These are phyloP conservation scores for Globisporangium polare DNA, from an alignment of 352 stramenopile genomes.

Conservation along the genomic window DNA sequence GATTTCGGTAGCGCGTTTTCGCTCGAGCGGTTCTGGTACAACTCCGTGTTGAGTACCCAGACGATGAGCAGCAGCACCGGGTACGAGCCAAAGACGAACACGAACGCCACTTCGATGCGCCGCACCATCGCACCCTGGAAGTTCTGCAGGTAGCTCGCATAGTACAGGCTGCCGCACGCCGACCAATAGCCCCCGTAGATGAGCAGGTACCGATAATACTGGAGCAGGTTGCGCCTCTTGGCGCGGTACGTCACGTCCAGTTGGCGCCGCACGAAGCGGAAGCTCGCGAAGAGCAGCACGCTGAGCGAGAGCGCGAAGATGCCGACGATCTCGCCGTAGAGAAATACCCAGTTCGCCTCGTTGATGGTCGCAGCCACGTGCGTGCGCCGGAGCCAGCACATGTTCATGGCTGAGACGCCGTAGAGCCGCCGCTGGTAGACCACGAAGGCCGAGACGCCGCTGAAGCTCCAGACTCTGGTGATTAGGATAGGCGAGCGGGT, in stretches of 20 bases:
- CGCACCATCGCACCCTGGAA: slow-evolving; percentile 60
- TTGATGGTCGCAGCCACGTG: slow-evolving; percentile 40
- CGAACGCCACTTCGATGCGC: slow-evolving; percentile 55
- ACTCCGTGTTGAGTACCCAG: slow-evolving; percentile 80
- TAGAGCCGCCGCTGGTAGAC: slow-evolving; percentile 62
- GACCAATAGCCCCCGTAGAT: slow-evolving; percentile 72
- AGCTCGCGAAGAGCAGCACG: slow-evolving; percentile 79
- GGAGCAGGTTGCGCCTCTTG: slow-evolving; percentile 76
- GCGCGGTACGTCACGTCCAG: slow-evolving; percentile 81
- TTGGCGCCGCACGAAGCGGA: slow-evolving; percentile 80
- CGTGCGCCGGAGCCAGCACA: slow-evolving; percentile 76
- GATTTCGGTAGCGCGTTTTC: slow-evolving; percentile 64
- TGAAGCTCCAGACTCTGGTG: slow-evolving; percentile 67
- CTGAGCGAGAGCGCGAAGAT: slow-evolving; percentile 60
- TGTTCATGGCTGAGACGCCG: slow-evolving; percentile 64
- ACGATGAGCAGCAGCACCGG: slow-evolving; percentile 66
- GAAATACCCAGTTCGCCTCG: slow-evolving; percentile 53
- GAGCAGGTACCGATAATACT: slow-evolving; percentile 85
- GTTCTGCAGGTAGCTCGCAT: slow-evolving; percentile 56
- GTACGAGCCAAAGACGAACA: slow-evolving; percentile 70
- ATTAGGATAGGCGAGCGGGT: background rate
- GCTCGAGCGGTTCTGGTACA: slow-evolving; percentile 73
- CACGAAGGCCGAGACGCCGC: slow-evolving; percentile 50
- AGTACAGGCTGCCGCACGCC: slow-evolving; percentile 66
- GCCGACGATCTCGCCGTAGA: slow-evolving; percentile 49